These are phyloP conservation scores for Hyphopichia burtonii DNA, from an alignment of 1,139 yeast genomes.

Conservation along the genomic window DNA sequence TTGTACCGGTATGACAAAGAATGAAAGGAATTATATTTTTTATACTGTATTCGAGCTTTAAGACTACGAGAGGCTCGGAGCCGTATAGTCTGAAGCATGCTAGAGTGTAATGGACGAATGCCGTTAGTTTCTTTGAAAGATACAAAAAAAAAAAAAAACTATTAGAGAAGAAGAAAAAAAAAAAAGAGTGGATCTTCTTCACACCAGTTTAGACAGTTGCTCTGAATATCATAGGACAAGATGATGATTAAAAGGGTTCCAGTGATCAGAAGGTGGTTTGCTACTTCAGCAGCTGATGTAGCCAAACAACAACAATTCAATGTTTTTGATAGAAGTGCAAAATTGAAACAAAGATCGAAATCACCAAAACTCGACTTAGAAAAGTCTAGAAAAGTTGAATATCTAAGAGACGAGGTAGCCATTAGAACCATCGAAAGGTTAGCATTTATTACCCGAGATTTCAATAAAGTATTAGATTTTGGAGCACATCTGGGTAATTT, in stretches of 20 bases:
- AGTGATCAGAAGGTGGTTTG: conserved; percentile 14
- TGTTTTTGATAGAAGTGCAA: conserved; percentile 68
- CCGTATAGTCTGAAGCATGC: no score
- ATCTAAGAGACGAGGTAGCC: conserved; percentile 74
- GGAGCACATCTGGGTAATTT: conserved; percentile 74
- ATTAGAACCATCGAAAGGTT: conserved; percentile 70
- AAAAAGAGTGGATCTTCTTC: no score
- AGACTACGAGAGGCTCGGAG: no score
- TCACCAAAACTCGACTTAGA: conserved; percentile 45
- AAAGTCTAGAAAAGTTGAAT: conserved; percentile 63
- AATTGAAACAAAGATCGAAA: conserved; percentile 57
- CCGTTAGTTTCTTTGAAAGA: no score
- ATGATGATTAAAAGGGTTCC: background rate
- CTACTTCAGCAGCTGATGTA: conserved; percentile 22
- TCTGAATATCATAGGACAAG: no score
- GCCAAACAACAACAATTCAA: conserved; percentile 35
- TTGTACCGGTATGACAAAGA: no score
- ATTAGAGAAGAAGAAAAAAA: no score
- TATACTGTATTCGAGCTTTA: no score
- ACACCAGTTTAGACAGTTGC: no score
- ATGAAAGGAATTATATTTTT: no score
- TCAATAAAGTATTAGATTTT: conserved; percentile 61
- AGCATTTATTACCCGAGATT: conserved; percentile 67
- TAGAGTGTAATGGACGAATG: no score
- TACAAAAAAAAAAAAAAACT: no score